phyloP scores from a whole-genome alignment of 371 early-diverging fungal genomes.

The Apophysomyces trapeziformis region DNA sequence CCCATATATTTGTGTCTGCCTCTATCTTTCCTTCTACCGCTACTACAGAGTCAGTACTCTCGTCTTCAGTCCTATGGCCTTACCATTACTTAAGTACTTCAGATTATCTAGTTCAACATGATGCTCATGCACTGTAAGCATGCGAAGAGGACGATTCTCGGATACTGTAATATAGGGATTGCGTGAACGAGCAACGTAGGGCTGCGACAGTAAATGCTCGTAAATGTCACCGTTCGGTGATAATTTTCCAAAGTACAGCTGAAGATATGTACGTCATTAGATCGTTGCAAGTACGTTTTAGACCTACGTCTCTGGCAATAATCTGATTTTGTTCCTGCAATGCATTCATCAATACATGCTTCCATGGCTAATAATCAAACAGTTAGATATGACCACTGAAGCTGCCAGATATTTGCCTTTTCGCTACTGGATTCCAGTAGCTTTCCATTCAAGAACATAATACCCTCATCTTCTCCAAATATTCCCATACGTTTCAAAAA shows the following conservation, averaged over 20 bases:
- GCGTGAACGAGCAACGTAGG: slow-evolving; percentile 60
- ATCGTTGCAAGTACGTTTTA: neutral
- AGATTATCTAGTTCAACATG: slow-evolving; percentile 3
- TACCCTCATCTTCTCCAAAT: slow-evolving; percentile 30
- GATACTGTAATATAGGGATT: slow-evolving; percentile 68
- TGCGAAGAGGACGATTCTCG: slow-evolving; percentile 58
- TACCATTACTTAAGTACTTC: slow-evolving; percentile 27
- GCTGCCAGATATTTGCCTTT: slow-evolving; percentile 17
- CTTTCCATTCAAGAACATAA: slow-evolving; percentile 84
- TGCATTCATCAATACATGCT: slow-evolving; percentile 34
- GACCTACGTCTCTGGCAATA: slow-evolving; percentile 36
- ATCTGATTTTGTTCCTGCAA: slow-evolving; percentile 38
- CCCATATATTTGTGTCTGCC: slow-evolving; percentile 46
- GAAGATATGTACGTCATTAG: neutral
- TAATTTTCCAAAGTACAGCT: slow-evolving; percentile 57
- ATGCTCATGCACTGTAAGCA: slow-evolving; percentile 23
- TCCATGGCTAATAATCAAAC: slow-evolving; percentile 33
- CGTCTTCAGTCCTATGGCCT: neutral
- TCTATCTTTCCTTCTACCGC: slow-evolving; percentile 20
- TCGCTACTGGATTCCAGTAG: slow-evolving; percentile 62
- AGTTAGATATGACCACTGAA: neutral
- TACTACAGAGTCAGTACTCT: neutral
- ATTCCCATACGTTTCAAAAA: slow-evolving; percentile 48
- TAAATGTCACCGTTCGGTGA: slow-evolving; percentile 62
- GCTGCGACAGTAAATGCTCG: slow-evolving; percentile 65